Conservation (phyloP, 305 asterid species). For the Salvia sclarea region DNA sequence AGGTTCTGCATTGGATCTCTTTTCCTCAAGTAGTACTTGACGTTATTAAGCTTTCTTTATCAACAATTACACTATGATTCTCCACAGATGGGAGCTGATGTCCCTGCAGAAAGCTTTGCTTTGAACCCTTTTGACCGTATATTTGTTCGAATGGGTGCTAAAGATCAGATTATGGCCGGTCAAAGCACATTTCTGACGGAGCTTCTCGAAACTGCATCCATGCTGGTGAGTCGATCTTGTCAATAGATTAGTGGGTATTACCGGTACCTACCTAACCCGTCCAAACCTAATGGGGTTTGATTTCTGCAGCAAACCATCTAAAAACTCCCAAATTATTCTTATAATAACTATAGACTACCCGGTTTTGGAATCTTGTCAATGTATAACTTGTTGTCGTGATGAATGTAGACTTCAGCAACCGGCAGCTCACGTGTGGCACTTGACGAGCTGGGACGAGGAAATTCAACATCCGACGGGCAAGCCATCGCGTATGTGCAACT, state of each 20-base stretch:
- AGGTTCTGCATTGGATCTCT: constrained; percentile 51
- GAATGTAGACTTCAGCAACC: constrained; percentile 76
- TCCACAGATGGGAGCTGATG: constrained; percentile 89
- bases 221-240: constrained; percentile 68
- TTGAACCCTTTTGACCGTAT: constrained; percentile 81
- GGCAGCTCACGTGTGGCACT: constrained; percentile 82
- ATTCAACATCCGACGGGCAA: constrained; percentile 98
- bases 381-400: constrained; percentile 34
- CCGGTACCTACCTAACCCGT: background rate
- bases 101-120: constrained; percentile 79
- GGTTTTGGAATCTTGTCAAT: background rate
- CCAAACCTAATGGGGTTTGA: background rate
- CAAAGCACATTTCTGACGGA: constrained; percentile 97
- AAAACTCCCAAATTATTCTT: background rate
- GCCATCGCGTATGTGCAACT: constrained; percentile 88
- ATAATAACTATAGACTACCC: background rate
- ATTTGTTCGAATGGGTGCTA: constrained; percentile 99
- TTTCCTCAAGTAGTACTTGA: background rate
- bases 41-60: constrained; percentile 18
- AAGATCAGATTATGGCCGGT: constrained; percentile 95
- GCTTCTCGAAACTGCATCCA: constrained; percentile 90
- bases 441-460: constrained; percentile 99
- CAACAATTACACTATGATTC: constrained; percentile 33
- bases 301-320: background rate
- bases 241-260: background rate